Conservation (phyloP, 2,329 filamentous ascomycete genomes). For the Alternaria incomplexa region DNA sequence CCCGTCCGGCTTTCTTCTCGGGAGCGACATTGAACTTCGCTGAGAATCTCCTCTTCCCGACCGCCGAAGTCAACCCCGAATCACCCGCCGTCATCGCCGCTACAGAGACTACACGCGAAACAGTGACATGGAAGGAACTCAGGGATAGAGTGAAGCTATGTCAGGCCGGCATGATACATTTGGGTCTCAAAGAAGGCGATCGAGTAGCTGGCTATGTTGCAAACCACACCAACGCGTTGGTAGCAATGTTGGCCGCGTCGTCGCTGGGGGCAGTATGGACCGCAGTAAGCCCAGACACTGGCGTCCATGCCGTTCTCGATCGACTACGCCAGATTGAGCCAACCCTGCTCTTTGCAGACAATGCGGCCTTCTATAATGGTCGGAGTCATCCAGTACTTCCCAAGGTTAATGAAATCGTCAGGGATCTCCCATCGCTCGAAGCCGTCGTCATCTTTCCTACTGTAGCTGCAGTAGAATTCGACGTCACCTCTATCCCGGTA, state of each 20-base stretch:
- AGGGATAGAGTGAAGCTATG: slow-evolving; percentile 78
- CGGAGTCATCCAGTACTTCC: slow-evolving; percentile 80
- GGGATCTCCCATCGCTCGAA: slow-evolving; percentile 69
- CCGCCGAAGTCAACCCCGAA: slow-evolving; percentile 62
- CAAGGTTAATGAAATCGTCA: slow-evolving; percentile 80
- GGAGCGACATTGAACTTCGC: slow-evolving; percentile 87
- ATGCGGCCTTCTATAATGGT: slow-evolving; percentile 88
- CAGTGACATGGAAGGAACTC: slow-evolving; percentile 78
- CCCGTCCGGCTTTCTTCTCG: slow-evolving; percentile 83
- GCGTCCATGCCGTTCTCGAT: slow-evolving; percentile 88
- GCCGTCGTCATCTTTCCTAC: slow-evolving; percentile 78
- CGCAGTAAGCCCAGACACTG: slow-evolving; percentile 88
- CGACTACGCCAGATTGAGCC: slow-evolving; percentile 85
- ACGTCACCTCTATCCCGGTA: slow-evolving; percentile 49
- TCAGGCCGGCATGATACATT: slow-evolving; percentile 70
- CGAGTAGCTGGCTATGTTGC: slow-evolving; percentile 78
- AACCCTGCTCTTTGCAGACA: slow-evolving; percentile 82
- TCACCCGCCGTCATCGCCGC: slow-evolving; percentile 77
- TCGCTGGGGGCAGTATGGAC: slow-evolving; percentile 91
- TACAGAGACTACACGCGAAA: slow-evolving; percentile 73
- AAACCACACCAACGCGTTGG: slow-evolving; percentile 85
- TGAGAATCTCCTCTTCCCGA: slow-evolving; percentile 88
- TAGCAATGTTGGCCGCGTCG: slow-evolving; percentile 85
- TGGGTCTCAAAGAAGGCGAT: slow-evolving; percentile 68
- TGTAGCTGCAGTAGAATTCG: slow-evolving; percentile 53